phyloP scores from a whole-genome alignment of 2,329 filamentous ascomycete species.

The Aspergillus transmontanensis region DNA sequence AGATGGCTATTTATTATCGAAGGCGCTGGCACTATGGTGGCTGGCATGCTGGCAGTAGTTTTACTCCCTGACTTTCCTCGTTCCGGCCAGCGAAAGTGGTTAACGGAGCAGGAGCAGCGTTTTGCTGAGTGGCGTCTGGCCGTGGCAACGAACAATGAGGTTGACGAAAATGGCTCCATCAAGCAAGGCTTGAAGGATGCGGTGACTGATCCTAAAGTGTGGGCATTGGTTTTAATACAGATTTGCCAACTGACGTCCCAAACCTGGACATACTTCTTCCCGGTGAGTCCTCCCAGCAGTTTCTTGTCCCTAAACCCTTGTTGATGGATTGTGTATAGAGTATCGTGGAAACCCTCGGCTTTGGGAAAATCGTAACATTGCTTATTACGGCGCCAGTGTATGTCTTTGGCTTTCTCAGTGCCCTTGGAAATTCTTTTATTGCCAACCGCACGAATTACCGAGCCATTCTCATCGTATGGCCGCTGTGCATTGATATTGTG shows the following conservation, averaged over 20 bases:
- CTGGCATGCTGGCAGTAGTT: slow-evolving; percentile 36
- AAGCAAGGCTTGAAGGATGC: slow-evolving; percentile 20
- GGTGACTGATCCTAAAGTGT: slow-evolving; percentile 20
- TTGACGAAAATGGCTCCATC: slow-evolving; percentile 23
- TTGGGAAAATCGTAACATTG: slow-evolving; percentile 19
- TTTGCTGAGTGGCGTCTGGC: slow-evolving; percentile 24
- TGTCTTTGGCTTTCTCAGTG: slow-evolving; percentile 34
- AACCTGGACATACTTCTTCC: slow-evolving; percentile 20
- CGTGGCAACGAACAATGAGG: slow-evolving; percentile 22
- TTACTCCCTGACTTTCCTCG: slow-evolving; percentile 35
- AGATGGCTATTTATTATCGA: slow-evolving; percentile 45
- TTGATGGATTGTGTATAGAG: slow-evolving; percentile 7
- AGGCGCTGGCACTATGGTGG: slow-evolving; percentile 38
- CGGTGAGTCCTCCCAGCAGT: background rate
- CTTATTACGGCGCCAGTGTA: slow-evolving; percentile 25
- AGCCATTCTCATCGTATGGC: slow-evolving; percentile 21
- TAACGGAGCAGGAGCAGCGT: slow-evolving; percentile 23
- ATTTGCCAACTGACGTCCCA: slow-evolving; percentile 22
- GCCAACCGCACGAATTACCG: slow-evolving; percentile 20
- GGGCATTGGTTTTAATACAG: slow-evolving; percentile 20
- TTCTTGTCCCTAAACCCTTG: too few relatives aligned
- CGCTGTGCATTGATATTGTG: slow-evolving; percentile 21
- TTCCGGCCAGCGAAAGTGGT: slow-evolving; percentile 22
- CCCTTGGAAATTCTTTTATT: slow-evolving; percentile 35
- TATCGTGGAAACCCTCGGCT: slow-evolving; percentile 23